These are phyloP conservation scores for Aspergillus aculeatinus DNA, from an alignment of 2,329 filamentous ascomycete species.

Conservation along the genomic window DNA sequence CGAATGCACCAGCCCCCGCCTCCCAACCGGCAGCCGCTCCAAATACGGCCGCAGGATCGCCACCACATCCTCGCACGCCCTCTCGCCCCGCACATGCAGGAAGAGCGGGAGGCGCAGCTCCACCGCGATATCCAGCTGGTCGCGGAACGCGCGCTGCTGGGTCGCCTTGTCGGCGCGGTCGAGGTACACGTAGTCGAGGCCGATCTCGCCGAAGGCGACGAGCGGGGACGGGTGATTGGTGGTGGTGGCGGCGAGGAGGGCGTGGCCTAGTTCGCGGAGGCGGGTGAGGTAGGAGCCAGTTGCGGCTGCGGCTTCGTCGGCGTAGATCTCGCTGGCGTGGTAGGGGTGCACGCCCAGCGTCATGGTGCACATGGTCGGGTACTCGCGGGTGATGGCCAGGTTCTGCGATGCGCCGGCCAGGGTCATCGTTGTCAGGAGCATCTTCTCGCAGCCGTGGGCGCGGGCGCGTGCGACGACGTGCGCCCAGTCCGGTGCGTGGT, in stretches of 20 bases:
- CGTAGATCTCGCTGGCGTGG: conserved; percentile 48
- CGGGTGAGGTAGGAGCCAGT: conserved; percentile 11
- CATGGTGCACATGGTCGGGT: conserved; percentile 41
- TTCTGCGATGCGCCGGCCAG: conserved; percentile 46
- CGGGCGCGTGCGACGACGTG: conserved; percentile 25
- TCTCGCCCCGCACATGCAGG: conserved; percentile 35
- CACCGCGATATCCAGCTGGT: conserved; percentile 44
- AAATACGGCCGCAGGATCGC: conserved; percentile 40
- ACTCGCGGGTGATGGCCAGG: conserved; percentile 33
- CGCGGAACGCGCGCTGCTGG: conserved; percentile 43
- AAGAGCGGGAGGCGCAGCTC: conserved; percentile 34
- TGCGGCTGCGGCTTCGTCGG: conserved; percentile 1
- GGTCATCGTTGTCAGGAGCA: conserved; percentile 38
- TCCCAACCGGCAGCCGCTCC: conserved; percentile 48
- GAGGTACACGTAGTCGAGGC: conserved; percentile 52
- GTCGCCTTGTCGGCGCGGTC: conserved; percentile 44
- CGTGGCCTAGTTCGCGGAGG: conserved; percentile 22
- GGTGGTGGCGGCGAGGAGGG: conserved; percentile 22
- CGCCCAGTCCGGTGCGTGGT: conserved; percentile 48
- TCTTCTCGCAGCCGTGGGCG: conserved; percentile 22
- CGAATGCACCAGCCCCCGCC: conserved; percentile 68
- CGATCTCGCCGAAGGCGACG: conserved; percentile 52
- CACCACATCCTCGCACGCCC: conserved; percentile 45
- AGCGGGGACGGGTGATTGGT: conserved; percentile 30
- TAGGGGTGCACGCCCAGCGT: conserved; percentile 55